Evolutionary conservation across 108 stramenopile species (phyloP).

Genomic region (Skeletonema tropicum): DNA sequence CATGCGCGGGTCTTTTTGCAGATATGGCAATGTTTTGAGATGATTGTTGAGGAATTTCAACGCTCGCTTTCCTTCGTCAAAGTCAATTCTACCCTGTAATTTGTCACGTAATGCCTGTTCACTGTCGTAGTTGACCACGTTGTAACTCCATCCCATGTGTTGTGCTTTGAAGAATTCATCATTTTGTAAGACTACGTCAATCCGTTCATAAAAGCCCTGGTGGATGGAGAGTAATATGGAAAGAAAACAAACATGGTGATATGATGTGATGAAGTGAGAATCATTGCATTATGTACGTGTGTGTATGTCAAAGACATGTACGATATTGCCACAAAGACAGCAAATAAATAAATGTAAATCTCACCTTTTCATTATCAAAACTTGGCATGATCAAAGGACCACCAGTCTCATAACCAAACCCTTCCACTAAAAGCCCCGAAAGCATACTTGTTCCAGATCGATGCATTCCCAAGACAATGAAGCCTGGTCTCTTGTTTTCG

Average conservation of each 20-base stretch:
- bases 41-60: conserved; percentile 72
- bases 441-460: conserved; percentile 80
- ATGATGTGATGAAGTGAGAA: not conserved
- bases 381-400: conserved; percentile 56
- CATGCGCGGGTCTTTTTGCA: conserved; percentile 95
- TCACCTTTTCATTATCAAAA: conserved; percentile 82
- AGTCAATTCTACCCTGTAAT: conserved; percentile 54
- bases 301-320: too few relatives aligned
- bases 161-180: conserved; percentile 86
- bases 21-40: conserved; percentile 63
- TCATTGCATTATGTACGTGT: not conserved
- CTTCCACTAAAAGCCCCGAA: conserved; percentile 69
- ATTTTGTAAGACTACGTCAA: conserved; percentile 85
- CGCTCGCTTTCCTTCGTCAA: conserved; percentile 60
- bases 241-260: not conserved
- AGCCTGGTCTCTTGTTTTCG: conserved; percentile 49
- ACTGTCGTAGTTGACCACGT: conserved; percentile 70
- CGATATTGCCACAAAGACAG: too few relatives aligned
- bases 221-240: not conserved
- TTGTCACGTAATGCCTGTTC: conserved; percentile 63
- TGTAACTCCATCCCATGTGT: conserved; percentile 69
- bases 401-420: conserved; percentile 78
- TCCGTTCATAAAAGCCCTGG: conserved; percentile 84
- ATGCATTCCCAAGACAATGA: conserved; percentile 91
- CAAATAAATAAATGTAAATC: not conserved